Evolutionary conservation across 495 filamentous ascomycete genomes (phyloP), one percentile per base, ranked within the genome.

Genomic region (Opeltia flavorubescens): DNA sequence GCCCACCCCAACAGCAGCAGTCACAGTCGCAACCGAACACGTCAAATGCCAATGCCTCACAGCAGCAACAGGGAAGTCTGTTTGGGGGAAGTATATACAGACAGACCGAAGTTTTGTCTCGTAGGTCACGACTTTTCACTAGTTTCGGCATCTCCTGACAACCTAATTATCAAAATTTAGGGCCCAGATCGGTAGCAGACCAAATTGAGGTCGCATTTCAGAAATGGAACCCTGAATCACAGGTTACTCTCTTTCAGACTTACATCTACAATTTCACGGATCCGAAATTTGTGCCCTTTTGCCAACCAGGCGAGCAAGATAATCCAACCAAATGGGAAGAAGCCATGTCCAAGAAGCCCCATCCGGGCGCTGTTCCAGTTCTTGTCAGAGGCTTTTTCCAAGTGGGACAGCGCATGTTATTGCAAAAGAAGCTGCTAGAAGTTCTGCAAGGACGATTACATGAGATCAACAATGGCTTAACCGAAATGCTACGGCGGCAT

Each of bases 181-280:
- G 74, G 43, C 85, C 91, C 56, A 89, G 87, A 55, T 77, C 84
- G 20, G 78, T 95, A 12, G 75, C 78, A 13, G 86, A 93, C 51
- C 89, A 96, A 64, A 86, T 95, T 43, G 63, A 75, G 44, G 71
- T 80, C 18, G 72, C 95, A 49, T 69, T 75, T 34, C 70, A 81
- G 28, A 94, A 95, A 70, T 99, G 91, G 91, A 74, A 87, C 51
- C 76, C 84, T 1, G 60, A 66, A 6, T 76, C 69, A 55, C 76
- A 74, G 9, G 70, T 76, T 50, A 94, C 85, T 48, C 79, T 75
- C 4, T 93, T 99, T 67, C 81, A 86, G 56, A 69, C 82, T 45
- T 96, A 98, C 60, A 83, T 95, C 60, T 98, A 96, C 68, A 96
- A 98, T 64, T 74, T 81, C 52, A 86, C 95, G 46, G 77, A 79